Evolutionary conservation across 257 asterid genomes (phyloP).

Genomic region (Cynanchum wilfordii): DNA sequence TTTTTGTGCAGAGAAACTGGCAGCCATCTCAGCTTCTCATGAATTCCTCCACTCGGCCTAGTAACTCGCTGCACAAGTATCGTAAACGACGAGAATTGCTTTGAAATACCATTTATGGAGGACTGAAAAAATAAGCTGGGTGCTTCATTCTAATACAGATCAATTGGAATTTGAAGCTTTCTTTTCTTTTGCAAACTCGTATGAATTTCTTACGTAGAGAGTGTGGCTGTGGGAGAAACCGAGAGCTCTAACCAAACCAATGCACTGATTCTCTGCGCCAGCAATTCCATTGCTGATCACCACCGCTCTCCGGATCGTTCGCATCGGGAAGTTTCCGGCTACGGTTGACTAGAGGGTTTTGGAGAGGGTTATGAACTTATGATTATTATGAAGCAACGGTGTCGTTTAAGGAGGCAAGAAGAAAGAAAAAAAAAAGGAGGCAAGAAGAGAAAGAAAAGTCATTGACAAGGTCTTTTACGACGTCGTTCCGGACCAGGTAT

Average conservation of each 20-base stretch:
- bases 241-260: constrained; percentile 76
- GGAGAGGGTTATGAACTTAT: background rate
- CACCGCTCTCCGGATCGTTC: constrained; percentile 53
- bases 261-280: constrained; percentile 77
- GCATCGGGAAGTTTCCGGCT: constrained; percentile 29
- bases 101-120: background rate
- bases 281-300: constrained; percentile 77
- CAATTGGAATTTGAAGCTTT: background rate
- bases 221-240: constrained; percentile 47
- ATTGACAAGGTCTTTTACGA: background rate
- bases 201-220: constrained; percentile 40
- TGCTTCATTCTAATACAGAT: background rate
- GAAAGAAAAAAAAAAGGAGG: background rate
- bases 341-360: constrained; percentile 1
- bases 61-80: constrained; percentile 49
- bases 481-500: background rate
- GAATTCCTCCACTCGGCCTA: constrained; percentile 70
- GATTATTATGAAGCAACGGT: background rate
- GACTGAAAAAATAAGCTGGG: background rate
- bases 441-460: no score
- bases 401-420: background rate
- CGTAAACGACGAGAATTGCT: background rate
- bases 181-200: background rate
- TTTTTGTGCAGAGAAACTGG: constrained; percentile 54
- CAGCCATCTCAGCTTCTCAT: constrained; percentile 58